Percentiles rank a stretch among this genome's conserved stretches.
Evolutionary conservation across 2,329 filamentous ascomycete genomes (phyloP).

Genomic region (Aspergillus vadensis): DNA sequence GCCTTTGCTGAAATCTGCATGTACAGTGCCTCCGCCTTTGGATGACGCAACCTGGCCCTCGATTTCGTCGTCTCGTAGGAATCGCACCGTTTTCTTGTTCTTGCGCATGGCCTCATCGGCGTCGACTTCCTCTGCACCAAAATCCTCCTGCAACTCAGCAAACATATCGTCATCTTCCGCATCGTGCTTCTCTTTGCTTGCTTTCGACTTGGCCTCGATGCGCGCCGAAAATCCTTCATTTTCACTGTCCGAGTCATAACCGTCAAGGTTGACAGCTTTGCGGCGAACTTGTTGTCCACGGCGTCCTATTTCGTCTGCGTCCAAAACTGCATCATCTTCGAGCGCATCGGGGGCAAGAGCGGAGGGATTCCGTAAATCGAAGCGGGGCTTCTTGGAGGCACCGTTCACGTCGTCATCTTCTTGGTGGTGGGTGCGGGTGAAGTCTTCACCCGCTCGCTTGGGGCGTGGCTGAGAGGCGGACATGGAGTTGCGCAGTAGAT

Average conservation of each 20-base stretch:
- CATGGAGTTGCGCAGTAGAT: slow-evolving; percentile 41
- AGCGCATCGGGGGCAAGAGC: slow-evolving; percentile 80
- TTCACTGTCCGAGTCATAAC: slow-evolving; percentile 90
- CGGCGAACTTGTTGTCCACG: slow-evolving; percentile 75
- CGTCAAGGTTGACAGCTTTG: slow-evolving; percentile 92
- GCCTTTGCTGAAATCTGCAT: slow-evolving; percentile 55
- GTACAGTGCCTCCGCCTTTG: slow-evolving; percentile 71
- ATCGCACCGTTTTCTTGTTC: slow-evolving; percentile 64
- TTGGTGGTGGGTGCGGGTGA: slow-evolving; percentile 69
- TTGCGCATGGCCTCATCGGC: slow-evolving; percentile 56
- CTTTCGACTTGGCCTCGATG: slow-evolving; percentile 61
- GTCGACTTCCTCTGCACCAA: slow-evolving; percentile 55
- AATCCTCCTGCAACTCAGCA: slow-evolving; percentile 66
- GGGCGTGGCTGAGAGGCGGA: slow-evolving; percentile 70
- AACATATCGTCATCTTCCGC: slow-evolving; percentile 75
- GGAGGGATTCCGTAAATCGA: slow-evolving; percentile 93
- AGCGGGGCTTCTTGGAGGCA: slow-evolving; percentile 76
- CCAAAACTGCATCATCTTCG: slow-evolving; percentile 74
- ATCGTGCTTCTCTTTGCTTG: slow-evolving; percentile 36
- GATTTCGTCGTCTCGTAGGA: slow-evolving; percentile 66
- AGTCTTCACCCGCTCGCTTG: slow-evolving; percentile 81
- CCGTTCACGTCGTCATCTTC: slow-evolving; percentile 51
- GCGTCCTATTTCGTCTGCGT: slow-evolving; percentile 87
- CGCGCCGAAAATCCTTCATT: slow-evolving; percentile 85
- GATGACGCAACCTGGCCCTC: slow-evolving; percentile 76